Base-by-base conservation (phyloP, 345 rosid species). In the Chamaenerion angustifolium region DNA sequence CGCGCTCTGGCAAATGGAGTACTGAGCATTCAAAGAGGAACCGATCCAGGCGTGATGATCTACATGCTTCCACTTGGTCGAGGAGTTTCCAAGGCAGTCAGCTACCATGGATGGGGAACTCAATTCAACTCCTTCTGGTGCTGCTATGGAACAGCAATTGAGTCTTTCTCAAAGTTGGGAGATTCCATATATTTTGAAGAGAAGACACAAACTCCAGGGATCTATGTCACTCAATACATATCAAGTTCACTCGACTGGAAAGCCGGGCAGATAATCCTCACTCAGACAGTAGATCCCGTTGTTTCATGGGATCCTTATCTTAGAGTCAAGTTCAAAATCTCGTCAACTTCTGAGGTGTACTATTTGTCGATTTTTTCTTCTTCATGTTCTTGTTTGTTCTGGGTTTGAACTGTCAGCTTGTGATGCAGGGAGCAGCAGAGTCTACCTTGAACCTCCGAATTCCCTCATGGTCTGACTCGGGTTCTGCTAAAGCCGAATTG, bases 81-180 rank as follows among this genome's bases (percentile, higher is more conserved):
- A 16, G 95, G 98, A 46, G 74, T 69, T 57, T 92, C 98, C 49
- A 87, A 84, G 64, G 93, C 87, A 2, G 63, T 47, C 52, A 78
- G 81, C 72, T 60, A 61, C 61, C 98, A 86, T 51, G 73, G 83
- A 51, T 92, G 98, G 98, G 98, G 95, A 68, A 76, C 83, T 56
- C 71, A 66, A 17, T 69, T 67, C 45, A 46, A 65, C 45, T 49
- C 88, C n/a, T 92, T 92, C 61, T 92, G 98, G 98, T 92, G 98
- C 76, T 92, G 96, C 64, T 92, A 92, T 71, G 96, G 95, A 56
- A 87, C 96, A 70, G 98, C 89, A 44, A 66, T 82, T 60, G 96
- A 90, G 64, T 86, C 96, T 0, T 90, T 90, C 56, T 81, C 98
- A 37, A 90, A 90, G 68, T 70, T 90, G 49, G 98, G 98, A 57